A percentile compares a stretch with the other conserved stretches of the same genome.
phyloP scores from a whole-genome alignment of 192 early-diverging fungal genomes.

The Linnemannia hyalina region DNA sequence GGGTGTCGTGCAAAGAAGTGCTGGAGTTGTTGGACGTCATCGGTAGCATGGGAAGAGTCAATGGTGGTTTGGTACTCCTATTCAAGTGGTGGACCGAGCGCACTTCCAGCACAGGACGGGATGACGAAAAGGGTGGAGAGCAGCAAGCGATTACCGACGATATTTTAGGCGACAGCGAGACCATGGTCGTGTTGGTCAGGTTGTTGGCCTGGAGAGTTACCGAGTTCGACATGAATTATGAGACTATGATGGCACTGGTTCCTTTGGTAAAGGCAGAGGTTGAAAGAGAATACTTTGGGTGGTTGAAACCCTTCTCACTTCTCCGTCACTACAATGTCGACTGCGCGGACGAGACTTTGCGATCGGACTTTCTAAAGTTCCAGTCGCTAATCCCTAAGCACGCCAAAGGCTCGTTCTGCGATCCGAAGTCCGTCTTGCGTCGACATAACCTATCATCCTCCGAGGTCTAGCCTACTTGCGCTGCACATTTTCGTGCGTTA shows the following conservation, averaged over 20 bases:
- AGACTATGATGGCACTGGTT: not conserved
- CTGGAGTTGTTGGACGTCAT: not conserved
- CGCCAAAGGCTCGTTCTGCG: too few species aligned
- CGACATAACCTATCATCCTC: too few species aligned
- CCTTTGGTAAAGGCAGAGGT: not conserved
- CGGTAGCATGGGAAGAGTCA: not conserved
- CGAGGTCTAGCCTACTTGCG: too few species aligned
- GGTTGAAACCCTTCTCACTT: not conserved
- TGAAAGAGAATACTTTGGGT: not conserved
- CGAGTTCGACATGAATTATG: not conserved
- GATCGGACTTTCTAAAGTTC: too few species aligned
- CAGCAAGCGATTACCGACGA: too few species aligned
- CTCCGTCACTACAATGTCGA: not conserved
- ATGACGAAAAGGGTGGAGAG: not conserved
- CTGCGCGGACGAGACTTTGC: too few species aligned
- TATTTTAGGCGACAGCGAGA: not conserved
- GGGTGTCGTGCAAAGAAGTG: not conserved
- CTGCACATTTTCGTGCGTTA: too few species aligned
- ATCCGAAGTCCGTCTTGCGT: too few species aligned
- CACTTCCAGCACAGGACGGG: not conserved
- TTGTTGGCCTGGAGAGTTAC: not conserved
- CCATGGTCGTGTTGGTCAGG: not conserved
- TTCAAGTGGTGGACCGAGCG: not conserved
- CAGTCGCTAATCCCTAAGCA: too few species aligned
- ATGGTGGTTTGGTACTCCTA: not conserved